Evolutionary conservation across 768 basidiomycete genomes (phyloP).

Genomic region (Holtermanniella nyarrowii): DNA sequence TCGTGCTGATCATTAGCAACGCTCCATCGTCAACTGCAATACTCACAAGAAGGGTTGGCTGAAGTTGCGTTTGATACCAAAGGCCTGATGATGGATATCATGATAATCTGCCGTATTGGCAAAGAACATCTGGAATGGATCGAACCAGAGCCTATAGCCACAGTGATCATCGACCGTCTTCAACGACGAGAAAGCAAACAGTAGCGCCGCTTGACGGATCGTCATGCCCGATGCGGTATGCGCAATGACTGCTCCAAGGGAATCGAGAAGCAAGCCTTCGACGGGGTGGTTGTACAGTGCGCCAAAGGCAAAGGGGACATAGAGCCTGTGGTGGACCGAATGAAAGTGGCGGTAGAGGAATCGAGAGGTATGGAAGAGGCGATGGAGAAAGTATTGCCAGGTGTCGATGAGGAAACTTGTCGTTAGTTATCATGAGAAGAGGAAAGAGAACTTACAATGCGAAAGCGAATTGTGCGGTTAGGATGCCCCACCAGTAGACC

Average conservation of each 20-base stretch:
- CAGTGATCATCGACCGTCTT: slow-evolving; percentile 97
- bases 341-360: slow-evolving; percentile 86
- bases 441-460: slow-evolving; percentile 62
- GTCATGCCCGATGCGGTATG: slow-evolving; percentile 59
- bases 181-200: slow-evolving; percentile 71
- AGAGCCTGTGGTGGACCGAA: slow-evolving; percentile 87
- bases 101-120: slow-evolving; percentile 92
- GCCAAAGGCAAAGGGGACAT: slow-evolving; percentile 94
- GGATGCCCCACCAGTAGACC: slow-evolving; percentile 90
- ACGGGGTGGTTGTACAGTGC: slow-evolving; percentile 95
- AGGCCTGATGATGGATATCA: slow-evolving; percentile 91
- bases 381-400: slow-evolving; percentile 96
- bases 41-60: slow-evolving; percentile 78
- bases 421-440: neutral
- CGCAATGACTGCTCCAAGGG: slow-evolving; percentile 65
- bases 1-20: slow-evolving; percentile 45
- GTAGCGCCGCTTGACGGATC: slow-evolving; percentile 67
- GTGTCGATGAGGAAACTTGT: slow-evolving; percentile 84
- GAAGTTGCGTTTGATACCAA: slow-evolving; percentile 91
- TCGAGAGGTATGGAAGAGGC: slow-evolving; percentile 78
- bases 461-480: slow-evolving; percentile 56
- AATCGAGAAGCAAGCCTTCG: slow-evolving; percentile 85
- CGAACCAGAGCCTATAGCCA: slow-evolving; percentile 79
- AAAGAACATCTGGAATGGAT: slow-evolving; percentile 76
- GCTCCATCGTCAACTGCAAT: neutral